These are phyloP conservation scores for Monilinia laxa DNA, from an alignment of 2,329 filamentous ascomycete genomes.

Conservation along the genomic window DNA sequence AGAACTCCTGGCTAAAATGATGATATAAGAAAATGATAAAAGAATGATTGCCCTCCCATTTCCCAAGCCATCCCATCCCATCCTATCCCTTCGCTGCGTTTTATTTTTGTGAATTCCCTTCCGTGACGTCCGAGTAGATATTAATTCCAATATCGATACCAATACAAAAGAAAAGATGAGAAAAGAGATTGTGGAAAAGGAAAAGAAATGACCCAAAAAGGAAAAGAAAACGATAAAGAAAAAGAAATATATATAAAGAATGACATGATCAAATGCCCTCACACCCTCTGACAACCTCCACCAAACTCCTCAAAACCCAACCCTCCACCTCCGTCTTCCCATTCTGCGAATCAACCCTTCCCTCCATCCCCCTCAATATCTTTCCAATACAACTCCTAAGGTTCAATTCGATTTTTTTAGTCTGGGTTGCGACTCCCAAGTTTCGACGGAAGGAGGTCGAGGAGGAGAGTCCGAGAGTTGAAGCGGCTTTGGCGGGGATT, in stretches of 20 bases:
- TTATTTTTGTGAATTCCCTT: too few species aligned
- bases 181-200: background rate
- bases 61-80: too few species aligned
- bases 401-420: slow-evolving; percentile 16
- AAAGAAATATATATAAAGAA: background rate
- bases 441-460: background rate
- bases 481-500: slow-evolving; percentile 27
- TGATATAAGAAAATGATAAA: too few species aligned
- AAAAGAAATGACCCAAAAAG: background rate
- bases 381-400: slow-evolving; percentile 21
- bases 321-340: slow-evolving; percentile 16
- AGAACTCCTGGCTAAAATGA: too few species aligned
- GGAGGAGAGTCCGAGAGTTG: slow-evolving; percentile 22
- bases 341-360: slow-evolving; percentile 11
- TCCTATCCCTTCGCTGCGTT: too few species aligned
- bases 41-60: too few species aligned
- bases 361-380: slow-evolving; percentile 23
- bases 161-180: too few species aligned
- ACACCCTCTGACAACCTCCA: slow-evolving; percentile 27
- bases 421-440: background rate
- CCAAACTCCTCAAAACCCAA: slow-evolving; percentile 24
- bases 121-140: too few species aligned
- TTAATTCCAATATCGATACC: too few species aligned
- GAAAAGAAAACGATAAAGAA: background rate
- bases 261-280: slow-evolving; percentile 12